These are phyloP conservation scores for Cystobasidiaceae sp. DNA, from an alignment of 1,284 basidiomycete genomes.

Conservation along the genomic window DNA sequence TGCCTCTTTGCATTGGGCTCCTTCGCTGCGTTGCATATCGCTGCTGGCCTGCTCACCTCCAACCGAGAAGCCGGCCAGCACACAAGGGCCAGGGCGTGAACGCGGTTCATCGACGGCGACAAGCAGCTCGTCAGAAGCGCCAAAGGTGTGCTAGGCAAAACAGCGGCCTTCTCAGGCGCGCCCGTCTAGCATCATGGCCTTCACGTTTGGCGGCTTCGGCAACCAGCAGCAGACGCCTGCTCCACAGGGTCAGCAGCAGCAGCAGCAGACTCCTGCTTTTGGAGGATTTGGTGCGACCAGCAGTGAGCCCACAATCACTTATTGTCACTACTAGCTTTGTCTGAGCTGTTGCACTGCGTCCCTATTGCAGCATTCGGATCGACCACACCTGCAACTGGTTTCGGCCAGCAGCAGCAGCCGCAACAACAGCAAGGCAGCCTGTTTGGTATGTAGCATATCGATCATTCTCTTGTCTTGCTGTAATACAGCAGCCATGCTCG, in stretches of 20 bases:
- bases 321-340: neutral
- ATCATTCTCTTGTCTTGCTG: neutral
- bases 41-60: neutral
- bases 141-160: neutral
- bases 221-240: constrained; percentile 4
- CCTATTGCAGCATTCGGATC: neutral
- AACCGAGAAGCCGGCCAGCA: neutral
- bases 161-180: neutral
- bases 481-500: neutral
- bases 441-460: neutral
- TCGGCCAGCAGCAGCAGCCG: constrained; percentile 19
- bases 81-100: no score
- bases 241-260: neutral
- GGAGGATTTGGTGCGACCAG: constrained; percentile 9
- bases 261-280: constrained; percentile 17
- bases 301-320: neutral
- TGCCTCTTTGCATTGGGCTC: neutral
- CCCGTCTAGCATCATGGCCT: neutral
- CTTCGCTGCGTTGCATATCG: neutral
- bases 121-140: neutral
- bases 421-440: constrained; percentile 2
- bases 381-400: constrained; percentile 3
- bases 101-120: neutral
- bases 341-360: neutral
- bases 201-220: constrained; percentile 6